Evolutionary conservation across 1,284 basidiomycete genomes (phyloP).

Genomic region (Cryptococcus neoformans): DNA sequence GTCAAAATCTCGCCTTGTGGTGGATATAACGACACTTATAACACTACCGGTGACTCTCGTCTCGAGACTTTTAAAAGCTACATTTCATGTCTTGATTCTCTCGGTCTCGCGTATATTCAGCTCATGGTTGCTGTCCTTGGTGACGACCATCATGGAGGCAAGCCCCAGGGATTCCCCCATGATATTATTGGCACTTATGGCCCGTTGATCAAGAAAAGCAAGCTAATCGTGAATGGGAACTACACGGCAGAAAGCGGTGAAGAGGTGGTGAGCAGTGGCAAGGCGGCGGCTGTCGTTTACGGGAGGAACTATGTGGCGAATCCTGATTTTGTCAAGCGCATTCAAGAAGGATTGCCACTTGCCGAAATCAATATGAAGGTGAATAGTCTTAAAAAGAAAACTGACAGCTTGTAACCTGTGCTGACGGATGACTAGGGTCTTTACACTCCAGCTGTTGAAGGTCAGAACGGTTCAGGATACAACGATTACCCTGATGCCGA

Average conservation of each 20-base stretch:
- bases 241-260: constrained; percentile 34
- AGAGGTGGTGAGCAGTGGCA: constrained; percentile 30
- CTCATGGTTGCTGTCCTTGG: constrained; percentile 27
- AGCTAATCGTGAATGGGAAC: constrained; percentile 55
- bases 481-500: neutral
- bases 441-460: neutral
- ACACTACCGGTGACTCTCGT: neutral
- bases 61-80: constrained; percentile 14
- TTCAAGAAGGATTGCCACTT: constrained; percentile 2
- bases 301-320: constrained; percentile 54
- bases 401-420: neutral
- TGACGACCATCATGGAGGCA: constrained; percentile 13
- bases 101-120: constrained; percentile 56
- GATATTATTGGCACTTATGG: constrained; percentile 18
- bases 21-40: constrained; percentile 20
- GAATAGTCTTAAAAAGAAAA: neutral
- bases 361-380: constrained; percentile 1
- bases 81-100: constrained; percentile 13
- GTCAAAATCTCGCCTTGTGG: constrained; percentile 13
- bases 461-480: neutral
- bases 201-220: constrained; percentile 20
- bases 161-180: constrained; percentile 6
- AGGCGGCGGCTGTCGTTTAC: constrained; percentile 52
- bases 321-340: constrained; percentile 1
- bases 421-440: neutral